phyloP scores from a whole-genome alignment of 768 basidiomycete genomes.

The Agrocybe praecox region DNA sequence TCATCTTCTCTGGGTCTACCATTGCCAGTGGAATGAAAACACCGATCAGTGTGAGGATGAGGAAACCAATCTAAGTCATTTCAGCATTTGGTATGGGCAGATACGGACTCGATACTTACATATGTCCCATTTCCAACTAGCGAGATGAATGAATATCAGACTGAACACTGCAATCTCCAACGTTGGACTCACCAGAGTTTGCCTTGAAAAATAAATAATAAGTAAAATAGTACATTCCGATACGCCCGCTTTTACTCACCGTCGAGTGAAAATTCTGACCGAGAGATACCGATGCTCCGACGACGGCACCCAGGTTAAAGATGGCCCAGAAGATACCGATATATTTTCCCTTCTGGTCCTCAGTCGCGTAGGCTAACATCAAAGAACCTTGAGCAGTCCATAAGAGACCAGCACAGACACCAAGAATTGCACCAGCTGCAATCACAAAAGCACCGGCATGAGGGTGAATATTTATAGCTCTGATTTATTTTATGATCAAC shows the following conservation, averaged over 20 bases:
- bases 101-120: slow-evolving; percentile 40
- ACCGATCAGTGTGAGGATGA: slow-evolving; percentile 72
- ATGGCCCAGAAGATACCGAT: slow-evolving; percentile 85
- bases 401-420: slow-evolving; percentile 70
- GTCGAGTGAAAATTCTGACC: slow-evolving; percentile 68
- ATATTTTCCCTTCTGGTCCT: slow-evolving; percentile 73
- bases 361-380: slow-evolving; percentile 84
- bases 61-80: slow-evolving; percentile 63
- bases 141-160: background rate
- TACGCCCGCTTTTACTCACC: slow-evolving; percentile 35
- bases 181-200: slow-evolving; percentile 38
- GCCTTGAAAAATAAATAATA: slow-evolving; percentile 27
- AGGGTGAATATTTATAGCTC: slow-evolving; percentile 71
- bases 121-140: slow-evolving; percentile 76
- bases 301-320: slow-evolving; percentile 81
- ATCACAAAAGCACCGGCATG: slow-evolving; percentile 66
- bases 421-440: slow-evolving; percentile 71
- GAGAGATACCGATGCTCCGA: slow-evolving; percentile 76
- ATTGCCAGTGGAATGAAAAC: slow-evolving; percentile 69
- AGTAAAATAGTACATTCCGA: slow-evolving; percentile 3
- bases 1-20: slow-evolving; percentile 71
- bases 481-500: slow-evolving; percentile 22
- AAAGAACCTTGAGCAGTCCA: slow-evolving; percentile 89
- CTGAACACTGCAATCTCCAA: background rate
- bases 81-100: background rate